Percentiles rank a stretch among this genome's conserved stretches.
phyloP scores from a whole-genome alignment of 116 monocot genomes.

The Trichopus zeylanicus region DNA sequence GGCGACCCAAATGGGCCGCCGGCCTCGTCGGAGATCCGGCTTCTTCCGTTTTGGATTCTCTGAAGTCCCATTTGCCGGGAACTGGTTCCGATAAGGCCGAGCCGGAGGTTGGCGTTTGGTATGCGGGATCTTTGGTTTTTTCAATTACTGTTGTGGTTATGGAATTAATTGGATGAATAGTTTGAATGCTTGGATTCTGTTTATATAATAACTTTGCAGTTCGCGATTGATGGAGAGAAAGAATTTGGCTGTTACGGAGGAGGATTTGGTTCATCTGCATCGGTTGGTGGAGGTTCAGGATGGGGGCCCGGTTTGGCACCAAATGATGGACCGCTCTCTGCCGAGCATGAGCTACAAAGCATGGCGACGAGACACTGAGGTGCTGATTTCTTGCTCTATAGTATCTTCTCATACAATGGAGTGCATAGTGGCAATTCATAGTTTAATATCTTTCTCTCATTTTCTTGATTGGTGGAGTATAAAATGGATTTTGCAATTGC shows the following conservation, averaged over 20 bases:
- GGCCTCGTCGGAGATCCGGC: conserved; percentile 13
- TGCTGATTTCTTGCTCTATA: not conserved
- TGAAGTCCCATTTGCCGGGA: conserved; percentile 20
- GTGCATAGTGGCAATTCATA: not conserved
- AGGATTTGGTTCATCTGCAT: conserved; percentile 55
- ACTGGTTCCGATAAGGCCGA: conserved; percentile 13
- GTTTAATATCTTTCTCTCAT: not conserved
- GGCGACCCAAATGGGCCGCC: conserved; percentile 23
- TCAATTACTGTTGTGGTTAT: too few relatives aligned
- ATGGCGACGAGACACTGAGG: conserved; percentile 86
- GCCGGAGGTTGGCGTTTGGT: conserved; percentile 10
- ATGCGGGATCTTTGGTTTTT: not conserved
- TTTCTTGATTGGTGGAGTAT: too few relatives aligned
- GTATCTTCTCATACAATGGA: not conserved
- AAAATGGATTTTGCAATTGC: too few relatives aligned
- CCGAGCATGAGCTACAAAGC: conserved; percentile 66
- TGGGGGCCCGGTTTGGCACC: conserved; percentile 71
- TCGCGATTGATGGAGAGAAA: conserved; percentile 5
- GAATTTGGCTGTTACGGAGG: conserved; percentile 38
- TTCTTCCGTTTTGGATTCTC: not conserved
- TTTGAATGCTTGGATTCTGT: not conserved
- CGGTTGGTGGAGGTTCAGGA: conserved; percentile 66
- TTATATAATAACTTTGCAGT: conserved; percentile 3
- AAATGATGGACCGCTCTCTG: conserved; percentile 69
- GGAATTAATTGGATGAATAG: not conserved